These are phyloP conservation scores for Skeletonema tropicum DNA, from an alignment of 108 stramenopile genomes.

Conservation along the genomic window DNA sequence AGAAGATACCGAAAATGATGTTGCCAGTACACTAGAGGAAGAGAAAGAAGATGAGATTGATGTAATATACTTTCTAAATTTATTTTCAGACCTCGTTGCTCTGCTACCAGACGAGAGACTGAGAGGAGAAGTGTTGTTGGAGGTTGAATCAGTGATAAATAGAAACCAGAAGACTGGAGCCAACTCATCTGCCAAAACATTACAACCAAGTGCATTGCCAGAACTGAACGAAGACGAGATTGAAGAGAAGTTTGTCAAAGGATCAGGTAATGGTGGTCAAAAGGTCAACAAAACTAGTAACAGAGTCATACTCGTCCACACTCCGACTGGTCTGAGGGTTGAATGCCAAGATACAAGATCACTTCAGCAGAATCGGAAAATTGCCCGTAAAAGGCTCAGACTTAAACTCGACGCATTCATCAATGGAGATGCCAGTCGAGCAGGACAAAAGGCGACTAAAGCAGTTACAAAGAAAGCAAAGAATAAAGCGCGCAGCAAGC, in stretches of 20 bases:
- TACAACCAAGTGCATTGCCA: conserved; percentile 5
- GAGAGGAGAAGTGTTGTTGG: conserved; percentile 53
- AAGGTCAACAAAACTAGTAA: conserved; percentile 92
- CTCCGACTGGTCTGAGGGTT: conserved; percentile 73
- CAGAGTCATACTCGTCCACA: conserved; percentile 76
- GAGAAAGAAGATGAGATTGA: conserved; percentile 18
- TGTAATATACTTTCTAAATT: conserved; percentile 55
- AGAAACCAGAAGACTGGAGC: conserved; percentile 4
- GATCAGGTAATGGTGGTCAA: conserved; percentile 84
- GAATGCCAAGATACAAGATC: conserved; percentile 91
- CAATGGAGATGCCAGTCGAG: conserved; percentile 71
- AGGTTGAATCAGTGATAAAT: conserved; percentile 51
- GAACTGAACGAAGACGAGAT: conserved; percentile 49
- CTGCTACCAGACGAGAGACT: conserved; percentile 54
- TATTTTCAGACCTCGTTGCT: conserved; percentile 70
- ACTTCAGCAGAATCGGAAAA: conserved; percentile 88
- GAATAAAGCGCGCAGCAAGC: conserved; percentile 66
- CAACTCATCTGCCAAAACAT: conserved; percentile 2
- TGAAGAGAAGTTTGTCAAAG: conserved; percentile 84
- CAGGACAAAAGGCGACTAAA: conserved; percentile 56
- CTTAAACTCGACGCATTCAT: conserved; percentile 82
- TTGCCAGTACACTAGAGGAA: conserved; percentile 14
- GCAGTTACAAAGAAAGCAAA: conserved; percentile 70
- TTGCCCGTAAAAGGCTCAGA: conserved; percentile 79
- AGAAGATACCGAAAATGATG: conserved; percentile 8